Percentiles rank a stretch among this genome's conserved stretches.
Conservation (phyloP, 2,329 filamentous ascomycete species). For the Pleurostoma richardsiae region DNA sequence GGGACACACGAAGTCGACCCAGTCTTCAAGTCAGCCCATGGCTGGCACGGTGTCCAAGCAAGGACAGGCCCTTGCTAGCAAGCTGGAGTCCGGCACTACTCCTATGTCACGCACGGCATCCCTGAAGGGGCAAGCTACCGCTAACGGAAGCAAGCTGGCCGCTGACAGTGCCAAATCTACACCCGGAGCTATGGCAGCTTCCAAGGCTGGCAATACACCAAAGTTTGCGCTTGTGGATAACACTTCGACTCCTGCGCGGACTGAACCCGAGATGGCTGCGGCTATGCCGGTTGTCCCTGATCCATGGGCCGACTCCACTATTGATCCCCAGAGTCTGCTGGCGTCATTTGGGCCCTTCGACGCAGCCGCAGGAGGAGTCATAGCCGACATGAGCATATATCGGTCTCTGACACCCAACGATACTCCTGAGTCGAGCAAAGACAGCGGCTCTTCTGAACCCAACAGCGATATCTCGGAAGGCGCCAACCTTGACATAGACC, state of each 20-base stretch:
- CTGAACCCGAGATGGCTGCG: too few species aligned
- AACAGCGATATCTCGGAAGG: slow-evolving; percentile 58
- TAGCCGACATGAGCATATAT: slow-evolving; percentile 49
- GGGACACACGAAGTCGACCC: slow-evolving; percentile 30
- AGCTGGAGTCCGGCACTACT: slow-evolving; percentile 30
- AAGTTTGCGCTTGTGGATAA: not conserved
- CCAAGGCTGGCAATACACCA: not conserved
- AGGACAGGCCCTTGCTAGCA: slow-evolving; percentile 37
- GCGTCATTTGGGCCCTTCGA: slow-evolving; percentile 34
- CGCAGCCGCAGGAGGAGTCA: slow-evolving; percentile 36
- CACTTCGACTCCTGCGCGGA: not conserved
- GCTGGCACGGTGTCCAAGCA: slow-evolving; percentile 38
- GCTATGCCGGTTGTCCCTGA: slow-evolving; percentile 6
- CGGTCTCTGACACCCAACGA: slow-evolving; percentile 55
- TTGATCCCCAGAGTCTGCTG: slow-evolving; percentile 49
- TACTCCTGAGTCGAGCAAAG: slow-evolving; percentile 60
- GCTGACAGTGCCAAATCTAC: slow-evolving; percentile 3
- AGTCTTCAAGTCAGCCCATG: slow-evolving; percentile 29
- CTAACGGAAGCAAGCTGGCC: slow-evolving; percentile 29
- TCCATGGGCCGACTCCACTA: slow-evolving; percentile 37
- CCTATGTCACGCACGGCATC: slow-evolving; percentile 46
- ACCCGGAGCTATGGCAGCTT: slow-evolving; percentile 3
- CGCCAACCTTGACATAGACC: slow-evolving; percentile 45
- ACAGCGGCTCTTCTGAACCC: slow-evolving; percentile 53
- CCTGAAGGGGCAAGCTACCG: slow-evolving; percentile 46